Evolutionary conservation across 148 eudicot genomes (phyloP), one percentile per base, ranked within the genome.

Genomic region (Beta vulgaris): DNA sequence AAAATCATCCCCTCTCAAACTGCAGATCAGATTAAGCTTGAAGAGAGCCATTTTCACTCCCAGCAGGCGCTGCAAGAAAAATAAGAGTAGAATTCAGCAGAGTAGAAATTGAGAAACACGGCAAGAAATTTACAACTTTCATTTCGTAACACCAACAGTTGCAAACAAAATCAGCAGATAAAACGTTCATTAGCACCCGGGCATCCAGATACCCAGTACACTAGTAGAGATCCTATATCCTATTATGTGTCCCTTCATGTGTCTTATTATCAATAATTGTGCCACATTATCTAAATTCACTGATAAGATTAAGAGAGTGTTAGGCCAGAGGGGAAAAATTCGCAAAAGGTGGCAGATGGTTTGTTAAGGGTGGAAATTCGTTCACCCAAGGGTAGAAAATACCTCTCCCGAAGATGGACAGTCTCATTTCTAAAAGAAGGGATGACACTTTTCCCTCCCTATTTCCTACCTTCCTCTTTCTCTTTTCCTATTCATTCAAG

Each of bases 31-130:
- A 74, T 87, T 82, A 51, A 95, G 93, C 77, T 85, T 82, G 82
- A 95, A 92, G 43, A 83, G 78, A 28, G 98, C 96, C 88, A 87
- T 86, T 87, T 95, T 92, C 35, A 81, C 79, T 12, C 87, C 92
- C 46, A 95, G 88, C 48, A 88, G 83, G 55, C 98, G 93, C 97
- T 95, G 90, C 79, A 80, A 42, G 11, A 43, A 75, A 39, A 19
- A 57, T 25, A 10, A 25, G 26, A 31, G 14, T 23, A 42, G 9
- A 21, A 10, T 58, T 34, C 42, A 46, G n/a, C 19, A 49, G 1
- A n/a, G 40, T 43, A 44, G 48, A 23, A 65, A 64, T 57, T 19
- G 3, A 40, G 10, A 25, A 40, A 59, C 15, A 73, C 43, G n/a
- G 26, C 34, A 29, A 37, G 34, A 55, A 23, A 39, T 26, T 16